phyloP scores from a whole-genome alignment of 2,329 filamentous ascomycete genomes.

The Diaporthe aspalathi region DNA sequence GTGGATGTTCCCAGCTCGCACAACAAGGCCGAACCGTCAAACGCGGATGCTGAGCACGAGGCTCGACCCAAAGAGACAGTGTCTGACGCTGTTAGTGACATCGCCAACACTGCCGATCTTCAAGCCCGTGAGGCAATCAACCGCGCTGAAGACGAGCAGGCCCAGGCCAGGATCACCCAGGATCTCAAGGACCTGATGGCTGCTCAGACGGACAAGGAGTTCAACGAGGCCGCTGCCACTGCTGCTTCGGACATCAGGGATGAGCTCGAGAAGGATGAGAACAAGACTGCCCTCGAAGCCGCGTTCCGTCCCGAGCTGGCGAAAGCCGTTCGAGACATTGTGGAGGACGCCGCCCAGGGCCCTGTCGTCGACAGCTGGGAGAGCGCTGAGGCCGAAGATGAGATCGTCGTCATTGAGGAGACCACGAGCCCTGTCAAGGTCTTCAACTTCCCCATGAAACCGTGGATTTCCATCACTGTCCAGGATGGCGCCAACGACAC shows the following conservation, averaged over 20 bases:
- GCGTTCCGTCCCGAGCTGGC: conserved; percentile 63
- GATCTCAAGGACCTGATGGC: conserved; percentile 62
- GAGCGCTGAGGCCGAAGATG: conserved; percentile 80
- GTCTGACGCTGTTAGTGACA: conserved; percentile 73
- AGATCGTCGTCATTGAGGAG: conserved; percentile 73
- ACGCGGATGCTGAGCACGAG: conserved; percentile 22
- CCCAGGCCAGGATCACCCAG: conserved; percentile 59
- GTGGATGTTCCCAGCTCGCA: conserved; percentile 49
- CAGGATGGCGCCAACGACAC: conserved; percentile 66
- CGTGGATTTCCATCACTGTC: conserved; percentile 91
- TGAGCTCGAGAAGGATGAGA: conserved; percentile 66
- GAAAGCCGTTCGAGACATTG: conserved; percentile 59
- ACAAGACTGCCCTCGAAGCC: conserved; percentile 64
- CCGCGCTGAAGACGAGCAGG: conserved; percentile 62
- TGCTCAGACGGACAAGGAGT: conserved; percentile 65
- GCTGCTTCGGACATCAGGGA: conserved; percentile 63
- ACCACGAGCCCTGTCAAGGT: conserved; percentile 77
- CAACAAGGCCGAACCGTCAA: conserved; percentile 37
- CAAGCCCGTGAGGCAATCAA: conserved; percentile 75
- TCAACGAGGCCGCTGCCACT: conserved; percentile 60
- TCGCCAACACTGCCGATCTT: conserved; percentile 65
- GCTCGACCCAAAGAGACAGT: conserved; percentile 71
- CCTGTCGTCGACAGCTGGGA: conserved; percentile 90
- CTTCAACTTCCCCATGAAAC: conserved; percentile 96
- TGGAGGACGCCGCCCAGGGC: conserved; percentile 69